These are phyloP conservation scores for Verticillium isaacii DNA, from an alignment of 2,329 filamentous ascomycete genomes.

Conservation along the genomic window DNA sequence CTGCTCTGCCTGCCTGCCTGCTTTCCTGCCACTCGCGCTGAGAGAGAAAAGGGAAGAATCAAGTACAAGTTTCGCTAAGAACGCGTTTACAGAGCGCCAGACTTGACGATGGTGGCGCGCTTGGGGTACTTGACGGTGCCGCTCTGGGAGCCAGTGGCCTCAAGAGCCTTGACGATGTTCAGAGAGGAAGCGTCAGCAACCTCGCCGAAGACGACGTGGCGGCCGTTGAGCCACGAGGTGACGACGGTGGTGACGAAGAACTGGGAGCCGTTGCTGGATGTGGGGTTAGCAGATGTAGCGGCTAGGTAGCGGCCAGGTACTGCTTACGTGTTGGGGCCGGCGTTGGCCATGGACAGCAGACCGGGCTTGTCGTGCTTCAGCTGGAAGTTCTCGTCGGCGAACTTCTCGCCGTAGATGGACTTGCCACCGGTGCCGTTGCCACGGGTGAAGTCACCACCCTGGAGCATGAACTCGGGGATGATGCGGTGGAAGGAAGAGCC, in stretches of 20 bases:
- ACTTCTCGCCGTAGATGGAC: conserved; percentile 95
- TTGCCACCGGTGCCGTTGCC: conserved; percentile 86
- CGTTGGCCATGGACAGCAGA: conserved; percentile 93
- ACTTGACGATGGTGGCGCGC: conserved; percentile 53
- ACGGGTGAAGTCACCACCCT: conserved; percentile 93
- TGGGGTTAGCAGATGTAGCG: conserved; percentile 23
- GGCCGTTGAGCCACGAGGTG: conserved; percentile 79
- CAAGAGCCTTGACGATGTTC: conserved; percentile 54
- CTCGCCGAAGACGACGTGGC: conserved; percentile 82
- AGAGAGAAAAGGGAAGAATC: neutral
- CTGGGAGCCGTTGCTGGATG: conserved; percentile 86
- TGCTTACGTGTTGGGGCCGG: conserved; percentile 80
- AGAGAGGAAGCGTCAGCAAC: conserved; percentile 49
- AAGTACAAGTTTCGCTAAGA: conserved; percentile 6
- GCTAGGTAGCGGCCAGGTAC: too few relatives aligned
- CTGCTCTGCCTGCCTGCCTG: neutral
- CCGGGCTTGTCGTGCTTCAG: conserved; percentile 68
- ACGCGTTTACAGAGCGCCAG: conserved; percentile 41
- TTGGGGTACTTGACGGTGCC: conserved; percentile 52
- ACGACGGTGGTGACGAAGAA: conserved; percentile 96
- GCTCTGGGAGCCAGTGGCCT: conserved; percentile 52
- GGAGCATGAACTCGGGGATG: conserved; percentile 91
- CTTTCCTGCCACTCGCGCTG: neutral
- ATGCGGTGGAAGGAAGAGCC: conserved; percentile 87
- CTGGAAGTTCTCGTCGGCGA: conserved; percentile 87